Evolutionary conservation across 768 basidiomycete genomes (phyloP).

Genomic region (Leucocoprinus birnbaumii): DNA sequence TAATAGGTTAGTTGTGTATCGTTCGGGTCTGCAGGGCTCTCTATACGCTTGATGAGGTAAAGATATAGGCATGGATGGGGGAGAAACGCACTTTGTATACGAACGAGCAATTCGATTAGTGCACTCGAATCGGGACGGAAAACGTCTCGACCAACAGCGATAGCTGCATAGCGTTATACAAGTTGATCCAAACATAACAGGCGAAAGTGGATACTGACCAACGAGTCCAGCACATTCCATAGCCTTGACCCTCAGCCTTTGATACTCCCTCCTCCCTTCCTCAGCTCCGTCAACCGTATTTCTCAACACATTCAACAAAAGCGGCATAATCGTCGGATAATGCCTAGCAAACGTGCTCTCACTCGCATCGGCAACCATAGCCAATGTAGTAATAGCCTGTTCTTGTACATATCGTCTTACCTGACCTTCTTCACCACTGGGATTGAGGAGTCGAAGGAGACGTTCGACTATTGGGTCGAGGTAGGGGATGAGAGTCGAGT

Average conservation of each 20-base stretch:
- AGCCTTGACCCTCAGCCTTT: conserved; percentile 72
- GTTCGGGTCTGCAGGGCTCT: conserved; percentile 62
- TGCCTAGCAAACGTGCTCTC: conserved; percentile 79
- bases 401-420: conserved; percentile 74
- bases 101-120: conserved; percentile 70
- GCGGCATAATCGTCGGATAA: conserved; percentile 77
- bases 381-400: conserved; percentile 83
- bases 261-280: conserved; percentile 47
- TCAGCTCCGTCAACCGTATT: conserved; percentile 47
- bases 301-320: conserved; percentile 70
- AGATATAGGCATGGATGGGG: background rate
- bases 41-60: no score
- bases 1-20: conserved; percentile 75
- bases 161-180: conserved; percentile 42
- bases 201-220: conserved; percentile 42
- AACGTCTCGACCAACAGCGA: conserved; percentile 80
- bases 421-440: conserved; percentile 39
- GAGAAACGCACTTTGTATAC: conserved; percentile 64
- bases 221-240: conserved; percentile 92
- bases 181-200: background rate
- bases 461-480: conserved; percentile 79
- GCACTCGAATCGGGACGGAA: conserved; percentile 74
- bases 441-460: conserved; percentile 63
- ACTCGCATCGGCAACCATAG: conserved; percentile 87
- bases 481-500: conserved; percentile 69